Percentiles rank a stretch among this genome's conserved stretches.
Conservation (phyloP, 2,329 filamentous ascomycete species). For the Colletotrichum salicis region DNA sequence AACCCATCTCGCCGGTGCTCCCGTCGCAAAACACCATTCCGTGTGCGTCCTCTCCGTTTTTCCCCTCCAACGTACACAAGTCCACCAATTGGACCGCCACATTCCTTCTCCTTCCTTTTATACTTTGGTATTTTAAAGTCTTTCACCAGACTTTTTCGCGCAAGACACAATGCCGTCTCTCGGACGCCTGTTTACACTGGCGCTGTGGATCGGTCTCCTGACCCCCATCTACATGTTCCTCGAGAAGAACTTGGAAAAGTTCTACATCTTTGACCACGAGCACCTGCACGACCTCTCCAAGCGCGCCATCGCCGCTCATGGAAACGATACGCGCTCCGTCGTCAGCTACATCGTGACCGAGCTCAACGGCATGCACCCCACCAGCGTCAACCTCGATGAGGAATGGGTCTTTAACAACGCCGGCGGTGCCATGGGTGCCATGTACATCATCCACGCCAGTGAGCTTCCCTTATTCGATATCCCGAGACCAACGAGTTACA, state of each 20-base stretch:
- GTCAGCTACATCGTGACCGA: slow-evolving; percentile 77
- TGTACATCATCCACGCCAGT: slow-evolving; percentile 92
- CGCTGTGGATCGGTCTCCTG: slow-evolving; percentile 64
- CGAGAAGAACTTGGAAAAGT: slow-evolving; percentile 68
- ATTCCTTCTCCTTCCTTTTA: slow-evolving; percentile 6
- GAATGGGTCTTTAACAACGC: slow-evolving; percentile 95
- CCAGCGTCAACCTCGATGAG: slow-evolving; percentile 75
- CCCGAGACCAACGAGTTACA: background rate
- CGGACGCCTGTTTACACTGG: slow-evolving; percentile 60
- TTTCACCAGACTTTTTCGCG: background rate
- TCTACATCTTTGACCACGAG: slow-evolving; percentile 80
- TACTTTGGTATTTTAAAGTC: background rate
- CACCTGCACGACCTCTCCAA: slow-evolving; percentile 76
- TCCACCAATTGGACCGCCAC: slow-evolving; percentile 13
- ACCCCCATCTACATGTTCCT: slow-evolving; percentile 64
- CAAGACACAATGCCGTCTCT: slow-evolving; percentile 23
- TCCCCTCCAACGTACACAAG: background rate
- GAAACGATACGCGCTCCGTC: slow-evolving; percentile 78
- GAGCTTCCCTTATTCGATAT: slow-evolving; percentile 42
- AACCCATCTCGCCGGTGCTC: slow-evolving; percentile 2
- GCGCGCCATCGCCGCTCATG: slow-evolving; percentile 74
- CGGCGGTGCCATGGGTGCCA: slow-evolving; percentile 89
- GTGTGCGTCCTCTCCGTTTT: background rate
- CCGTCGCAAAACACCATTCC: background rate
- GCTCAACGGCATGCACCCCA: slow-evolving; percentile 64